Percentiles rank a stretch among this genome's conserved stretches.
Conservation (phyloP, 2,329 filamentous ascomycete genomes). For the Escovopsis weberi region DNA sequence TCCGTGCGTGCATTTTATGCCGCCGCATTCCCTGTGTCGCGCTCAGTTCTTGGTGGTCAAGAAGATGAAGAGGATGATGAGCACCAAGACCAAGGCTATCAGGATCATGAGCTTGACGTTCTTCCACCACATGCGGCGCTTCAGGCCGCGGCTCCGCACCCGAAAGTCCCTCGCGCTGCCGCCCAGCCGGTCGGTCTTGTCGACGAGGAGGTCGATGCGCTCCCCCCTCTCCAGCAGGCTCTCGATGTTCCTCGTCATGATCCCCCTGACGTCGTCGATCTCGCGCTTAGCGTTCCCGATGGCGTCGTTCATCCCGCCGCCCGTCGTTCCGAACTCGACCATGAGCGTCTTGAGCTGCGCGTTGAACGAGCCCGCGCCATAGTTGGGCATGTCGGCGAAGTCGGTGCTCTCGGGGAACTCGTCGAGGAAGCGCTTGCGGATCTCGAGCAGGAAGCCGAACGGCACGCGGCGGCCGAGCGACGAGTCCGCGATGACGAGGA, state of each 20-base stretch:
- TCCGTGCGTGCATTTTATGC: too few species aligned
- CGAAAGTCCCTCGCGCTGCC: conserved; percentile 83
- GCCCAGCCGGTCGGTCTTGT: conserved; percentile 89
- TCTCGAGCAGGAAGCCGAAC: conserved; percentile 83
- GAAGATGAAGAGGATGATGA: conserved; percentile 42
- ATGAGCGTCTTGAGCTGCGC: conserved; percentile 60
- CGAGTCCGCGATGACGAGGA: conserved; percentile 74
- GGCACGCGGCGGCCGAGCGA: conserved; percentile 75
- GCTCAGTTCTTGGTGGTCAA: conserved; percentile 34
- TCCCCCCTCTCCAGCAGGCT: conserved; percentile 78
- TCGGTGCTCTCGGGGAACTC: conserved; percentile 54
- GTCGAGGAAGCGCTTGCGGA: conserved; percentile 73
- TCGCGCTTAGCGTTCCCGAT: conserved; percentile 72
- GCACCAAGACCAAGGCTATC: conserved; percentile 49
- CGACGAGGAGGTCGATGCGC: conserved; percentile 82
- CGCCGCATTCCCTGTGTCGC: neutral
- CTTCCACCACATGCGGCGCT: conserved; percentile 99
- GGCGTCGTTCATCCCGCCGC: conserved; percentile 63
- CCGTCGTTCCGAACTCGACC: conserved; percentile 69
- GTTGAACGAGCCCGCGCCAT: conserved; percentile 85
- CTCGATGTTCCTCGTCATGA: conserved; percentile 95
- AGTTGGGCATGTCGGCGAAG: conserved; percentile 67
- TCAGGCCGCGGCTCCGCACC: conserved; percentile 69
- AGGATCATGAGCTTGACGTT: conserved; percentile 90
- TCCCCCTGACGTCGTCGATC: conserved; percentile 82